Base-by-base conservation (phyloP, 306 rosid genomes). In the Lathyrus oleraceus region DNA sequence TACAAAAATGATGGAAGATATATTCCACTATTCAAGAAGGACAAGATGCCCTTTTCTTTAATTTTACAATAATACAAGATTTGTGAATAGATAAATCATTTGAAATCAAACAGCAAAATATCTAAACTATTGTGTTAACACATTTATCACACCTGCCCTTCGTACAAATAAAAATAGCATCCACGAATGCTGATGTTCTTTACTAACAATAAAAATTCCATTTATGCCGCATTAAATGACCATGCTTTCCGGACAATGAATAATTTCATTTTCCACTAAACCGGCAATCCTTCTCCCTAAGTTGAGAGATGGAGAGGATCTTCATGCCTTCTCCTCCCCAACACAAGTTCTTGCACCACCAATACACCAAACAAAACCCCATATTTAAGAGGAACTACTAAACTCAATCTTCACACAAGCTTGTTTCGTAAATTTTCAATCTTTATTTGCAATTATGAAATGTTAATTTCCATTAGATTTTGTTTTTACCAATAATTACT, bases 81-180 rank as follows among this genome's bases (percentile, higher is more conserved):
- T 28, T 57, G 28, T 27, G 40, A 3, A 57, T 57, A 13, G 40
- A 25, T 4, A 57, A 28, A 57, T 28, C 63, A 28, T 57, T 59
- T 27, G n/a, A 59, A 59, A 59, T 59, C 43, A 59, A 60, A 35
- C 19, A 58, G 64, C 4, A 14, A 58, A 58, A n/a, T 8, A 60
- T 60, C 14, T 60, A 60, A 32, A 35, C 25, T 60, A 32, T 8
- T 32, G 4, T 15, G 65, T 8, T 32, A 30, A 16, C 65, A 27
- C 45, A n/a, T 15, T 59, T 30, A 59, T 59, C 21, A 16, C 13
- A 30, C 15, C 64, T n/a, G 30, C 21, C 64, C 42, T 58, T 28
- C 20, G 15, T 6, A 58, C 23, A 58, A 25, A 25, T 25, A 25
- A 25, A 25, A 25, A 25, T 25, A n/a, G n/a, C n/a, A n/a, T n/a